Evolutionary conservation across 805 yeast species (phyloP).

Genomic region (Saccharomyces mikatae): DNA sequence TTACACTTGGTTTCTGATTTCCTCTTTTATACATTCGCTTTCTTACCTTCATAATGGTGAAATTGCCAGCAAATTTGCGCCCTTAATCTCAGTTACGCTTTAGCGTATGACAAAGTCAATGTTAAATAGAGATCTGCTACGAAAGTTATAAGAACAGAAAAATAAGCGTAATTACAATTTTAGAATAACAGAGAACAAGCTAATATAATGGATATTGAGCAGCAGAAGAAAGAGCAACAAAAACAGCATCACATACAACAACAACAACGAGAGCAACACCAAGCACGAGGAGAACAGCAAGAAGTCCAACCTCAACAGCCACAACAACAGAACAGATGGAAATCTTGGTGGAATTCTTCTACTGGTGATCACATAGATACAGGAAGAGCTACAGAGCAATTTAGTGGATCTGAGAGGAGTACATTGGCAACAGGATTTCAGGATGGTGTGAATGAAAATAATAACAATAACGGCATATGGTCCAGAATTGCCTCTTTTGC

Average conservation of each 20-base stretch:
- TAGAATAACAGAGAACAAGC: neutral
- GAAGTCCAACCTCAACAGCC: neutral
- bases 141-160: neutral
- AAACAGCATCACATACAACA: neutral
- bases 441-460: neutral
- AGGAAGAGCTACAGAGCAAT: neutral
- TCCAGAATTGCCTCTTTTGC: constrained; percentile 11
- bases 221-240: neutral
- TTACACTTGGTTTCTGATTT: neutral
- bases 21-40: neutral
- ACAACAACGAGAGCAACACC: neutral
- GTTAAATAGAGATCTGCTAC: neutral
- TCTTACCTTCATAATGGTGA: neutral
- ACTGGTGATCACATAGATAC: neutral
- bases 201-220: neutral
- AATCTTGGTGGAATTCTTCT: neutral
- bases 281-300: neutral
- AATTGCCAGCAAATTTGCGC: neutral
- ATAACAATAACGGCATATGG: neutral
- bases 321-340: neutral
- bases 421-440: neutral
- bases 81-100: neutral
- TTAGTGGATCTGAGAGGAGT: neutral
- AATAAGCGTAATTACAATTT: neutral
- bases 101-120: neutral